Evolutionary conservation across 345 rosid genomes (phyloP).

Genomic region (Litchi chinensis): DNA sequence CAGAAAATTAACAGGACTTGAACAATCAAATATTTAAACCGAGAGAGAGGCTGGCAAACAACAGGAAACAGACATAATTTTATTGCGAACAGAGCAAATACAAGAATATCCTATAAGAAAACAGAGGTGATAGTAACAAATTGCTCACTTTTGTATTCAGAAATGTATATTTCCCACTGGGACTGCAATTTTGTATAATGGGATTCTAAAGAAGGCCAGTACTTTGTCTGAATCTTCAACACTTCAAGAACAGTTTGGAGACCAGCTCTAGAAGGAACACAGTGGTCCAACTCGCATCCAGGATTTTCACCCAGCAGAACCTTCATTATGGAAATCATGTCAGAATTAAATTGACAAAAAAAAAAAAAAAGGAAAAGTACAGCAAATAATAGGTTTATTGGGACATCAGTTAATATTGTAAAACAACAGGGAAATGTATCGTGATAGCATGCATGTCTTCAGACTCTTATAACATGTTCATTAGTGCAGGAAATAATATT

Average conservation of each 20-base stretch:
- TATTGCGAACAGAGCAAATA: not conserved
- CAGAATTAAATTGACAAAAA: constrained; percentile 13
- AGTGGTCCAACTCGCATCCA: constrained; percentile 37
- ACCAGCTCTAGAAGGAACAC: constrained; percentile 68
- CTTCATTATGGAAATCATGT: constrained; percentile 36
- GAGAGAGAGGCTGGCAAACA: not conserved
- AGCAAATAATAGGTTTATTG: not conserved
- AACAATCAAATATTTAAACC: not conserved
- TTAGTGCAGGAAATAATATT: constrained; percentile 16
- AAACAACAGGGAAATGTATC: not conserved
- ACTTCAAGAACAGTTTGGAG: constrained; percentile 77
- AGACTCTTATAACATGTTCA: not conserved
- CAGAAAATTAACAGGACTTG: not conserved
- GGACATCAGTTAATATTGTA: not conserved
- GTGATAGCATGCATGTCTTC: too few species aligned
- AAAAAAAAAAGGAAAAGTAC: not conserved
- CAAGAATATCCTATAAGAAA: not conserved
- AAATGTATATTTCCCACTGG: constrained; percentile 45
- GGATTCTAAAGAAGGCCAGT: constrained; percentile 66
- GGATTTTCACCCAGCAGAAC: constrained; percentile 76
- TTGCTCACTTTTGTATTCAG: constrained; percentile 60
- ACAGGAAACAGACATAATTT: not conserved
- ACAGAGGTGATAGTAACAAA: not conserved
- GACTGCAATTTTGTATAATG: constrained; percentile 53
- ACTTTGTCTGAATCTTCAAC: constrained; percentile 72